Evolutionary conservation across 2,329 filamentous ascomycete genomes (phyloP), one percentile per base, ranked within the genome.

Genomic region (Decorospora gaudefroyi): DNA sequence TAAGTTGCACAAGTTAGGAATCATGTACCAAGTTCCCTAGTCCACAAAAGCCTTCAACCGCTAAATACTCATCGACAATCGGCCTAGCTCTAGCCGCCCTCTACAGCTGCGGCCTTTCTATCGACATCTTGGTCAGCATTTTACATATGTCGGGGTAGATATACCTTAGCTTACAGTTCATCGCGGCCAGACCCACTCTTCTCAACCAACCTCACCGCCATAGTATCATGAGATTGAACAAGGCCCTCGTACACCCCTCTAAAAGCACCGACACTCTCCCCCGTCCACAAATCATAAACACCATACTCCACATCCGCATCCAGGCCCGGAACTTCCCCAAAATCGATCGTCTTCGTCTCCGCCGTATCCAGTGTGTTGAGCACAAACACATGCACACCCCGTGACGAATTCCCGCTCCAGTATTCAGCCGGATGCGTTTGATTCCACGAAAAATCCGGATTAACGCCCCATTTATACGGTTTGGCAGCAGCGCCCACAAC

Each of bases 401-500:
- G 47, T 1, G 46, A 54, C 11, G 54, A 59, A 9, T 35, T n/a
- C 0, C 62, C 61, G 23, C 55, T 57, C 62, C 61, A 65, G 27
- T 53, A 65, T 36, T 65, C 62, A 5, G 61, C 61, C 1, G 62
- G 61, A 35, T 54, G 58, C 2, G 51, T 45, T 11, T 62, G 53
- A 51, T 82, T 76, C 59, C 73, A 80, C 0, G 76, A 78, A 57
- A 72, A 75, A 52, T 79, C 73, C 0, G 71, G 64, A 48, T 80
- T 79, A 3, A 71, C 64, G 1, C 78, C 78, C 75, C 74, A 76
- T n/a, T 61, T 64, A 50, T 72, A 76, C 2, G 66, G 69, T 51
- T 59, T 61, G 6, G 68, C 65, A 1, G 69, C 68, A 3, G 67
- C 53, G 5, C 74, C 75, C n/a, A 67, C 69, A 4, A 70, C 59